Evolutionary conservation across 2,329 filamentous ascomycete genomes (phyloP).

Genomic region (Talaromyces sp.): DNA sequence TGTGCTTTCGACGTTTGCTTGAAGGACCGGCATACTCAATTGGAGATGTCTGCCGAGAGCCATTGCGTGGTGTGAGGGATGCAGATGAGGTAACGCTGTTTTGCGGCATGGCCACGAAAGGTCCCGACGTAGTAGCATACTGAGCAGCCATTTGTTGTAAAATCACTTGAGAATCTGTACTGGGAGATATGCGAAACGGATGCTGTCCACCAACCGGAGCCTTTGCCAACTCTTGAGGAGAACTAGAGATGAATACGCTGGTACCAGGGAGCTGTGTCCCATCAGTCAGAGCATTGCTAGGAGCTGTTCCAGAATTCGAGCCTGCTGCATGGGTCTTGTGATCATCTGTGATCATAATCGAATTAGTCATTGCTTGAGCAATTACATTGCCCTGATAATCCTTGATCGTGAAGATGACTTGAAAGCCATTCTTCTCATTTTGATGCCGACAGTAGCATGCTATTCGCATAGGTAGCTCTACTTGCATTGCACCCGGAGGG

Average conservation of each 20-base stretch:
- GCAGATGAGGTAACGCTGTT: slow-evolving; percentile 42
- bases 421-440: slow-evolving; percentile 86
- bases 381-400: slow-evolving; percentile 72
- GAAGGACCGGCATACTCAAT: slow-evolving; percentile 61
- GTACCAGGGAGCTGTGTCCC: slow-evolving; percentile 42
- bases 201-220: slow-evolving; percentile 32
- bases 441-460: slow-evolving; percentile 97
- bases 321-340: slow-evolving; percentile 74
- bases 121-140: slow-evolving; percentile 37
- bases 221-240: slow-evolving; percentile 31
- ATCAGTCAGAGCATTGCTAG: slow-evolving; percentile 36
- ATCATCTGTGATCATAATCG: slow-evolving; percentile 96
- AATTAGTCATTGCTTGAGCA: slow-evolving; percentile 78
- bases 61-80: slow-evolving; percentile 56
- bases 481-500: slow-evolving; percentile 64
- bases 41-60: slow-evolving; percentile 74
- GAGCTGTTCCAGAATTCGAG: slow-evolving; percentile 33
- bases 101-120: slow-evolving; percentile 39
- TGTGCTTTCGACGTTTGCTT: slow-evolving; percentile 80
- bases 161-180: slow-evolving; percentile 60
- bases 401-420: slow-evolving; percentile 91
- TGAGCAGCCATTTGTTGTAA: slow-evolving; percentile 51
- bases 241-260: slow-evolving; percentile 41
- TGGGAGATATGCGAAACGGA: slow-evolving; percentile 57
- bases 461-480: slow-evolving; percentile 89